These are phyloP conservation scores for Cucurbita ficifolia DNA, from an alignment of 306 rosid genomes.

Conservation along the genomic window DNA sequence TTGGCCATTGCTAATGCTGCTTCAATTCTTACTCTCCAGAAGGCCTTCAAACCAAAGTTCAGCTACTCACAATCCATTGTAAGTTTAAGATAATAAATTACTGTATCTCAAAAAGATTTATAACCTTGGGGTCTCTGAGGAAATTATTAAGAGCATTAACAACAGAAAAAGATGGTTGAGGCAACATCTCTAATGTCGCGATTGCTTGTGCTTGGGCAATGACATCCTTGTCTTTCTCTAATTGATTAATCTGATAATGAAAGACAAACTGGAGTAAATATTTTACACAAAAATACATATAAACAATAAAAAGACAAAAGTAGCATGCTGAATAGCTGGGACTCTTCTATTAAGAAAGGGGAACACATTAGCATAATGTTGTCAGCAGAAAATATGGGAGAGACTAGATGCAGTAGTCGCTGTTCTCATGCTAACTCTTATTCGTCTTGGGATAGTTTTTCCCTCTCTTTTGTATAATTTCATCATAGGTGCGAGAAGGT, in stretches of 20 bases:
- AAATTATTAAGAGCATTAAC: constrained; percentile 78
- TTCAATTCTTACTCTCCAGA: constrained; percentile 88
- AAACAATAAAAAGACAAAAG: neutral
- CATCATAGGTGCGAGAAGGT: too few relatives aligned
- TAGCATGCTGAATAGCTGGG: too few relatives aligned
- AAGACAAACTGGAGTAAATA: constrained; percentile 8
- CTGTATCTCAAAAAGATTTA: neutral
- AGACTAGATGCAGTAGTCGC: too few relatives aligned
- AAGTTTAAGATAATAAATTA: neutral
- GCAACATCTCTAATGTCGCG: constrained; percentile 57
- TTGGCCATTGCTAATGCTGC: constrained; percentile 94
- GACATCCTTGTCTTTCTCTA: constrained; percentile 97
- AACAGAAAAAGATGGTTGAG: constrained; percentile 71
- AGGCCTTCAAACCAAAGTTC: constrained; percentile 39
- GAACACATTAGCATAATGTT: too few relatives aligned
- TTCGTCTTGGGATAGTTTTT: too few relatives aligned
- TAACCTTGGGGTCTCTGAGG: constrained; percentile 80
- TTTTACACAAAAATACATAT: neutral
- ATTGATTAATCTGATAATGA: constrained; percentile 65
- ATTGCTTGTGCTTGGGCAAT: constrained; percentile 92
- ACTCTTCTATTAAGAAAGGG: too few relatives aligned
- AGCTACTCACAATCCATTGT: constrained; percentile 4
- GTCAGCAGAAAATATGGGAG: too few relatives aligned
- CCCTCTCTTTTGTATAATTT: too few relatives aligned
- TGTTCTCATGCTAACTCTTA: too few relatives aligned